Percentiles rank a stretch among this genome's conserved stretches.
Conservation (phyloP, 805 yeast species). For the Pichia sporocuriosa region DNA sequence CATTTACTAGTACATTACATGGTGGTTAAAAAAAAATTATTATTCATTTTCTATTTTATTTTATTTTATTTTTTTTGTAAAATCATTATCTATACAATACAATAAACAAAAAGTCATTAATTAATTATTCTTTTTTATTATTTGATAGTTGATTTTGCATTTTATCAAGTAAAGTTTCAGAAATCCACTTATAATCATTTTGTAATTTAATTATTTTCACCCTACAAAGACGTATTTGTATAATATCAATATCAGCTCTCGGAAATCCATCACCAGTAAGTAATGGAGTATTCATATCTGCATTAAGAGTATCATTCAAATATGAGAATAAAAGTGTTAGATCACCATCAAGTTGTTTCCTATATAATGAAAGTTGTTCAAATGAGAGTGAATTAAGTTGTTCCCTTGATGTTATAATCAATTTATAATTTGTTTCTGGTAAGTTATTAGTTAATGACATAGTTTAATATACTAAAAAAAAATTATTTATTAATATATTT, state of each 20-base stretch:
- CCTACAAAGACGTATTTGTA: constrained; percentile 55
- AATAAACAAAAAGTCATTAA: not conserved
- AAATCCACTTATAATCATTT: constrained; percentile 57
- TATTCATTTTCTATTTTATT: too few relatives aligned
- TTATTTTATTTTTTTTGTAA: too few relatives aligned
- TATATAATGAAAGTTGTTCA: not conserved
- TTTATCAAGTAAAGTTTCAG: constrained; percentile 37
- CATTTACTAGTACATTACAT: constrained; percentile 89
- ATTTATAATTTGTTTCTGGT: constrained; percentile 3
- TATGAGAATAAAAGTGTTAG: constrained; percentile 35
- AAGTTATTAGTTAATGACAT: constrained; percentile 7
- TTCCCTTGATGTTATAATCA: not conserved
- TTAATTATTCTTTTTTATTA: not conserved
- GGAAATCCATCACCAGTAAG: constrained; percentile 79
- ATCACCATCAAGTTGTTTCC: constrained; percentile 33
- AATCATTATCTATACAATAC: not conserved
- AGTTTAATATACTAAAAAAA: too few relatives aligned
- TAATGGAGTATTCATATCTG: constrained; percentile 58
- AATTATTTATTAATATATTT: too few relatives aligned
- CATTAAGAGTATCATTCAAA: constrained; percentile 27
- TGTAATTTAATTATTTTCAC: constrained; percentile 57
- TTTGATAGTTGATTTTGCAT: constrained; percentile 35
- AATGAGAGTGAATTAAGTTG: constrained; percentile 7
- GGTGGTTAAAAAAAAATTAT: constrained; percentile 56
- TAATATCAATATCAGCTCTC: constrained; percentile 73